Base-by-base conservation (phyloP, 768 basidiomycete species). In the Xerocomus potaroensis region DNA sequence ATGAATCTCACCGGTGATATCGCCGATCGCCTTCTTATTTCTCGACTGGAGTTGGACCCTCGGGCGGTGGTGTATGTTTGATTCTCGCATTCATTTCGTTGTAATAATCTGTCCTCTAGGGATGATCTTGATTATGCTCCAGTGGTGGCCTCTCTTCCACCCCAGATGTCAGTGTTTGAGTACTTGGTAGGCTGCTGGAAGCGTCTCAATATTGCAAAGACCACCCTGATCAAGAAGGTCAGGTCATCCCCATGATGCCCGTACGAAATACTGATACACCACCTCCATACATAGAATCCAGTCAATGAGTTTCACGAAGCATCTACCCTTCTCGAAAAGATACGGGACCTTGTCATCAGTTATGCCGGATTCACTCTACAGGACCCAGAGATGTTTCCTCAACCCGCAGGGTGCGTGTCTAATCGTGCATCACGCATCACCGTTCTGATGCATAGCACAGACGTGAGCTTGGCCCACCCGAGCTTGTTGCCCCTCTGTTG, bases 371-470 rank as follows among this genome's bases (percentile, higher is more conserved):
- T 97, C 39, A 87, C 79, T 19, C 71, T 99, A 9, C 91, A 94
- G 67, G 93, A 94, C 49, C 89, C 94, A 1, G 83, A 83, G 31
- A 94, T 97, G 86, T 98, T 99, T 55, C 88, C 91, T 39, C 91
- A 96, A 55, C 94, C 93, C 9, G 45, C 67, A 43, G 77, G 80
- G 92, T 89, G 65, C 49, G 78, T 71, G 21, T 38, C 18, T 40
- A 27, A 15, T 7, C 15, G 18, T 42, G 27, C 12, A 30, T 31
- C 26, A 35, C 19, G 14, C 26, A 21, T n/a, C 18, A 30, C 21
- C 39, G 12, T 18, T 39, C 43, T 47, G 24, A 62, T 45, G 21
- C 19, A 29, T 31, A 16, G 6, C 29, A 29, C 46, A 90, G 88
- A 8, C 85, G 84, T 59, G 71, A 72, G 1, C 68, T 87, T 41